phyloP scores from a whole-genome alignment of 2,329 filamentous ascomycete genomes.

The Neophaeococcomyces aloes region DNA sequence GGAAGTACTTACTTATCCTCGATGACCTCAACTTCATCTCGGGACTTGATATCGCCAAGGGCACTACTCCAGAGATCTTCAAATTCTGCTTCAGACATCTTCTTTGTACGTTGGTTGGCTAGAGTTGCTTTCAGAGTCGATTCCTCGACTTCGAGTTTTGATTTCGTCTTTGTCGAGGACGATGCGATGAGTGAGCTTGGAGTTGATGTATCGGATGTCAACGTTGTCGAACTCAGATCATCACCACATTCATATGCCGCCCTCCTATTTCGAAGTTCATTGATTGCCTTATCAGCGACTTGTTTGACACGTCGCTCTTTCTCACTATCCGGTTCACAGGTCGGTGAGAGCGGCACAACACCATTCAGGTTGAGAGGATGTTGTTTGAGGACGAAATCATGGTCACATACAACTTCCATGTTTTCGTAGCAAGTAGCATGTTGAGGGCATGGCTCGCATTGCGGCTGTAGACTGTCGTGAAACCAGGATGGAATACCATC shows the following conservation, averaged over 20 bases:
- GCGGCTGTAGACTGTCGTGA: slow-evolving; percentile 54
- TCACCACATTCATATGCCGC: slow-evolving; percentile 88
- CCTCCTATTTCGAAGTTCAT: slow-evolving; percentile 71
- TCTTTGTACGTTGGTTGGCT: slow-evolving; percentile 64
- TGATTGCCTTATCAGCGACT: slow-evolving; percentile 77
- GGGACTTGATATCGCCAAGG: slow-evolving; percentile 40
- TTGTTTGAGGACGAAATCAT: slow-evolving; percentile 72
- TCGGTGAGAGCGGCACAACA: slow-evolving; percentile 72
- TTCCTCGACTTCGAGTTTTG: slow-evolving; percentile 48
- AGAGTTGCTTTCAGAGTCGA: slow-evolving; percentile 67
- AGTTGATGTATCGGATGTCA: slow-evolving; percentile 19
- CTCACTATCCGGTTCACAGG: slow-evolving; percentile 88
- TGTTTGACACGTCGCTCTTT: slow-evolving; percentile 78
- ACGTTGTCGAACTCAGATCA: slow-evolving; percentile 8
- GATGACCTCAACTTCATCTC: slow-evolving; percentile 50
- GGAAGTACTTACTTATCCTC: slow-evolving; percentile 47
- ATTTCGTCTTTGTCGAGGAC: slow-evolving; percentile 28
- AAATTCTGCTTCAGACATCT: slow-evolving; percentile 79
- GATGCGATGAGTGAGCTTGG: slow-evolving; percentile 35
- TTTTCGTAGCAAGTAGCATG: slow-evolving; percentile 82
- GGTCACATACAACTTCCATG: slow-evolving; percentile 68
- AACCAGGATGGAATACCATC: slow-evolving; percentile 61
- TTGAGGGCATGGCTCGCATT: slow-evolving; percentile 79
- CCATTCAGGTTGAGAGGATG: slow-evolving; percentile 78
- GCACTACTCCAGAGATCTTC: slow-evolving; percentile 61